These are phyloP conservation scores for Bipolaris sorokiniana DNA, from an alignment of 2,329 filamentous ascomycete genomes.

Conservation along the genomic window DNA sequence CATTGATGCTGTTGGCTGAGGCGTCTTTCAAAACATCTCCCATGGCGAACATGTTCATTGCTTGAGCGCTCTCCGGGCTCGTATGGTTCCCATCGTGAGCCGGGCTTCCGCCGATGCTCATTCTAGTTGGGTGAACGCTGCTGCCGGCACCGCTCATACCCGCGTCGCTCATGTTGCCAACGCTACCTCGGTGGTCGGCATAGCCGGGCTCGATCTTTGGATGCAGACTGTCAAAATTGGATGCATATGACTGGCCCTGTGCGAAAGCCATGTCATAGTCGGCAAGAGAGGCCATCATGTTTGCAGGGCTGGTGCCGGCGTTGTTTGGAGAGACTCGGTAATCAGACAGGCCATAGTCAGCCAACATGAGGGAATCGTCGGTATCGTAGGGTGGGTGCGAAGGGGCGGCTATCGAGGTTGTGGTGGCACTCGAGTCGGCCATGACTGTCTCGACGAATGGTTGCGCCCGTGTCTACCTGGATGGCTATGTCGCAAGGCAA, in stretches of 20 bases:
- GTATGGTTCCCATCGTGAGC: slow-evolving; percentile 43
- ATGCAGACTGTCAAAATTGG: slow-evolving; percentile 29
- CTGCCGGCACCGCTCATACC: slow-evolving; percentile 33
- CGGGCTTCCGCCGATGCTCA: slow-evolving; percentile 44
- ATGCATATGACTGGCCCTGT: slow-evolving; percentile 30
- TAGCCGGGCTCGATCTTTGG: slow-evolving; percentile 34
- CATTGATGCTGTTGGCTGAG: slow-evolving; percentile 33
- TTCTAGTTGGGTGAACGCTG: slow-evolving; percentile 36
- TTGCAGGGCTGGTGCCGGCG: slow-evolving; percentile 31
- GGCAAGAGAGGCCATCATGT: slow-evolving; percentile 40
- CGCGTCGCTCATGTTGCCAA: slow-evolving; percentile 42
- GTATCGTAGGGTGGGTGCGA: slow-evolving; percentile 38
- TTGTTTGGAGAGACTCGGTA: slow-evolving; percentile 35
- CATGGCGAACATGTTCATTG: slow-evolving; percentile 40
- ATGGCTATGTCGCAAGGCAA: slow-evolving; percentile 11
- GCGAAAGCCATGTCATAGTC: slow-evolving; percentile 43
- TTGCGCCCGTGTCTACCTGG: slow-evolving; percentile 22
- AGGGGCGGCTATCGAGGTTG: slow-evolving; percentile 38
- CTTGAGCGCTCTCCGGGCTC: slow-evolving; percentile 45
- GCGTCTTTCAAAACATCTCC: slow-evolving; percentile 37
- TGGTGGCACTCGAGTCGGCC: slow-evolving; percentile 37
- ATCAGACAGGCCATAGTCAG: slow-evolving; percentile 45
- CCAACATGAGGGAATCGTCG: slow-evolving; percentile 45
- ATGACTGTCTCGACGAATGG: slow-evolving; percentile 28
- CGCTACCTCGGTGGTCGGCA: slow-evolving; percentile 38